These are phyloP conservation scores for Hyaloperonospora brassicae DNA, from an alignment of 352 stramenopile species.

Conservation along the genomic window DNA sequence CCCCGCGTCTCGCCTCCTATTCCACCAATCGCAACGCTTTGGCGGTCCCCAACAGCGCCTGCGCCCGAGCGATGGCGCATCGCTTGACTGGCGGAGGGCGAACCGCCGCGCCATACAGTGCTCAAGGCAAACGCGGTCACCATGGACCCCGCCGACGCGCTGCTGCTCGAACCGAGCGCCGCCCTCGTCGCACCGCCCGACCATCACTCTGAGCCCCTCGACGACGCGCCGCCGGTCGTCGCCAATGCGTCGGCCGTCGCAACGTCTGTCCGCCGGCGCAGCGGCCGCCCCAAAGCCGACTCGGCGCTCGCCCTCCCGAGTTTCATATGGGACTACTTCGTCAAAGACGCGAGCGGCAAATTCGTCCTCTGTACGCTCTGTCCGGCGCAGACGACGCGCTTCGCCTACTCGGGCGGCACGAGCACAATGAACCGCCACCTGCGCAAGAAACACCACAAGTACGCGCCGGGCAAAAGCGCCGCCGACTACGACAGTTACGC, in stretches of 20 bases:
- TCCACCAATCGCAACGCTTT: too few species aligned
- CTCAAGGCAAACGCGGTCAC: constrained; percentile 16
- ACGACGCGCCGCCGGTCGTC: not conserved
- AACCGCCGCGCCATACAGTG: constrained; percentile 22
- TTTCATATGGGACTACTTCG: constrained; percentile 84
- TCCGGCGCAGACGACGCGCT: constrained; percentile 53
- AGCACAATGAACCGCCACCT: constrained; percentile 81
- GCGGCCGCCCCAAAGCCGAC: constrained; percentile 36
- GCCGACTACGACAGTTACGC: constrained; percentile 47
- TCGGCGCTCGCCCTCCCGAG: constrained; percentile 57
- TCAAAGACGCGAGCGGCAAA: constrained; percentile 68
- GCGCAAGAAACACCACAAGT: constrained; percentile 78
- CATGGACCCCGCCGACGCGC: constrained; percentile 10
- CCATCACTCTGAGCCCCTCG: constrained; percentile 13
- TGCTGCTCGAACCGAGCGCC: constrained; percentile 16
- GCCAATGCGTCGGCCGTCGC: constrained; percentile 3
- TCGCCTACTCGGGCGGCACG: constrained; percentile 76
- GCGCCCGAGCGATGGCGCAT: not conserved
- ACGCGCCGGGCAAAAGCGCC: constrained; percentile 57
- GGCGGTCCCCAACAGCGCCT: too few species aligned
- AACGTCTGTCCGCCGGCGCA: constrained; percentile 3
- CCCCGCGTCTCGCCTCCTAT: too few species aligned
- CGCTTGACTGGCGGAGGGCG: constrained; percentile 1
- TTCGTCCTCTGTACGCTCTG: constrained; percentile 75
- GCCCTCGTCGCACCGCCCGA: constrained; percentile 1